A percentile compares a stretch with the other conserved stretches of the same genome.
Evolutionary conservation across 2,329 filamentous ascomycete species (phyloP).

Genomic region (Fusarium clavum): DNA sequence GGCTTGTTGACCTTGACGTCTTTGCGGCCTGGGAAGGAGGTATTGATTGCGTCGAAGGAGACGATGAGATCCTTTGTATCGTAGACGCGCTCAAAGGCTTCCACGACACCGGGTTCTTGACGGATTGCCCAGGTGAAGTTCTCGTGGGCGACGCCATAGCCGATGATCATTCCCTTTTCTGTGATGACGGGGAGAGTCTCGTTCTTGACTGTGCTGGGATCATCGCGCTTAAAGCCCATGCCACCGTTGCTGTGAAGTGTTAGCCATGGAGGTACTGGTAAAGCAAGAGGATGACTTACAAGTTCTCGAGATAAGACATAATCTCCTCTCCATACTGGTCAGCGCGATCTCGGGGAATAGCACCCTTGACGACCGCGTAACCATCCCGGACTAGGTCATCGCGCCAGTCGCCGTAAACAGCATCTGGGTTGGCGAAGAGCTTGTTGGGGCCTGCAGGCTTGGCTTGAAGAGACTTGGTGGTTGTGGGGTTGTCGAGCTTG

Average conservation of each 20-base stretch:
- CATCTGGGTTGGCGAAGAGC: not conserved
- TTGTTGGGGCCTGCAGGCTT: constrained; percentile 17
- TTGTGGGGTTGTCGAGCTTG: not conserved
- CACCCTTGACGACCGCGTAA: constrained; percentile 7
- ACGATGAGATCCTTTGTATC: constrained; percentile 15
- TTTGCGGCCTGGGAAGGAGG: constrained; percentile 5
- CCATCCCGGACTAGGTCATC: constrained; percentile 15
- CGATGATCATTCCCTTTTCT: constrained; percentile 19
- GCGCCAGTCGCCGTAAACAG: constrained; percentile 9
- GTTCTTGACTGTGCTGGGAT: not conserved
- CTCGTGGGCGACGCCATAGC: constrained; percentile 16
- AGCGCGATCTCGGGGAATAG: not conserved
- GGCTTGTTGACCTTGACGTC: constrained; percentile 19
- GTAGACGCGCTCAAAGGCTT: constrained; percentile 16
- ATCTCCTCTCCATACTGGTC: constrained; percentile 3
- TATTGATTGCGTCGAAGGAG: constrained; percentile 16
- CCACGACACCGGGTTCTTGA: constrained; percentile 5
- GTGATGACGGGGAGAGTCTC: constrained; percentile 2
- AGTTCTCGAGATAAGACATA: constrained; percentile 5
- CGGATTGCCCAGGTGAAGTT: constrained; percentile 15
- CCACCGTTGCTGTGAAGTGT: not conserved
- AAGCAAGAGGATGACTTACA: not conserved
- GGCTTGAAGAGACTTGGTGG: constrained; percentile 8
- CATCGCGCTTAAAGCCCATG: constrained; percentile 11
- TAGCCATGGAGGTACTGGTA: fast-evolving